Base-by-base conservation (phyloP, 352 stramenopile species). In the Phytophthora nicotianae region DNA sequence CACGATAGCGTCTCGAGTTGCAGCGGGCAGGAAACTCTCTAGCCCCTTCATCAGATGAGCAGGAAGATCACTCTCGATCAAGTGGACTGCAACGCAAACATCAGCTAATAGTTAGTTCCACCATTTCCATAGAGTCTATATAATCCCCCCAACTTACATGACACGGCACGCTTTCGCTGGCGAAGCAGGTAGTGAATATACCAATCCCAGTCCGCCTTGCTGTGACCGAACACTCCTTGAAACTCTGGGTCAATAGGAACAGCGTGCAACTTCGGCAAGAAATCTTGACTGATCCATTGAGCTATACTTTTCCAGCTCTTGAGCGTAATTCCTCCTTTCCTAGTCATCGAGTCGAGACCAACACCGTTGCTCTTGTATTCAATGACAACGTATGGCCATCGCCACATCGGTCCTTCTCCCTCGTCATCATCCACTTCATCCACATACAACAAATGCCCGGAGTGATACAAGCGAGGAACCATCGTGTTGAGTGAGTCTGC, bases 331-430 rank as follows among this genome's bases (percentile, higher is more conserved):
- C 85, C 85, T 41, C 81, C 80, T 41, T 75, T 79, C 35, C 77
- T 77, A 19, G 85, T 74, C 13, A 88, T 51, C 11, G 64, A 71
- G 27, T 85, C 64, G 13, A 96, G 75, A 1, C 83, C 83, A 33
- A 87, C 51, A 19, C 72, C 60, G 2, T 65, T 70, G 38, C 68
- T 71, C 38, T 86, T 79, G 68, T 80, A 92, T 58, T 91, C 82
- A 11, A 93, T 77, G 38, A 93, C 55, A 20, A 91, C 63, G 50
- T 96, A 96, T 7, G 87, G 87, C 87, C 87, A 96, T n/a, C 83
- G 81, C 87, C 87, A 96, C 43, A 93, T 70, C 21, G 68, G 52
- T 0, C 78, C 81, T 47, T 90, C 80, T n/a, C 73, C 74, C 38
- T 91, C 81, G 17, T 78, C 71, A 46, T 88, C 80, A 23, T 91